Evolutionary conservation across 2,329 filamentous ascomycete genomes (phyloP), one percentile per base, ranked within the genome.

Genomic region (Blastomyces emzantsi): DNA sequence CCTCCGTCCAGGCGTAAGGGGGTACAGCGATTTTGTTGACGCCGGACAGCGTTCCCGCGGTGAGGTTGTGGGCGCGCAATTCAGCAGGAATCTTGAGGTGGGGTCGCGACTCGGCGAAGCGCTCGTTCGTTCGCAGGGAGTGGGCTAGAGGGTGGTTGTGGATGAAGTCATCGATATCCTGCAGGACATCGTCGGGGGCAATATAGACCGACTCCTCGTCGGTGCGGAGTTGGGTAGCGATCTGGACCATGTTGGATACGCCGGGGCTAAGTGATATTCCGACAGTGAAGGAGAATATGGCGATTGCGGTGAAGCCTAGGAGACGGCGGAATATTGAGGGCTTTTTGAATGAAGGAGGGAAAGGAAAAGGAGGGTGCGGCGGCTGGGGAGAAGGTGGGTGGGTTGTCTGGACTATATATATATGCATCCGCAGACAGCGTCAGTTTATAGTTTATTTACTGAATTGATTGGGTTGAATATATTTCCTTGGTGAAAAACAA

Each of bases 31-130:
- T 85, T 74, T 85, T 88, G 41, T 87, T 86, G 0, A 87, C 83
- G 0, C 92, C 92, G 22, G 88, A 74, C 15, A 99, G 81, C 15
- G 89, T 89, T 5, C 90, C 90, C 41, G 84, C 90, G 0, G 92
- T 97, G 61, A 99, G 81, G 75, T 88, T 96, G 73, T 90, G 87
- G 2, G 78, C 76, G 49, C 89, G 85, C 74, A 91, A 82, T 2
- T 81, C 76, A 33, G 81, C 79, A 0, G 93, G 92, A 72, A 97
- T 89, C 76, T 92, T 94, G 73, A 97, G 80, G 73, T 96, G 91
- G 13, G 93, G 93, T 51, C 94, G 85, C 43, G 88, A 88, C 75
- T 96, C 92, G 43, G 80, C 83, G 75, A 88, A 89, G 33, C 84
- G 83, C 0, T 86, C 80, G 69, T 89, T 82, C 22, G 77, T 76